Evolutionary conservation across 805 yeast species (phyloP).

Genomic region (Priceomyces carsonii): DNA sequence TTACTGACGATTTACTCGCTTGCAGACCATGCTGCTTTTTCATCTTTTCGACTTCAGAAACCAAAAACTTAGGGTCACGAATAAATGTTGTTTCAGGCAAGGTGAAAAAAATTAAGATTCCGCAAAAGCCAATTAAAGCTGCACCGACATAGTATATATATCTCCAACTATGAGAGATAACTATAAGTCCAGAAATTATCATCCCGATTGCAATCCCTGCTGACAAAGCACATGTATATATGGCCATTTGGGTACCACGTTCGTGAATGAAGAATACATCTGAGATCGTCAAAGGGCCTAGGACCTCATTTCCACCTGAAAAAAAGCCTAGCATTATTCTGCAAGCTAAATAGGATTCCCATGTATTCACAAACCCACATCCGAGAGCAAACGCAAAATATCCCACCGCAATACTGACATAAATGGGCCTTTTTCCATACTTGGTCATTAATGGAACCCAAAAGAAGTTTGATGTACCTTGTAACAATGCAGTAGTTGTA

Average conservation of each 20-base stretch:
- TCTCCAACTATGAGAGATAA: constrained; percentile 1
- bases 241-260: constrained; percentile 2
- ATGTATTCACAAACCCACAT: constrained; percentile 1
- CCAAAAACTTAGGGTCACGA: neutral
- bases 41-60: neutral
- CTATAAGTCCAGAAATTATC: constrained; percentile 1
- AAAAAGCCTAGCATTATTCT: constrained; percentile 2
- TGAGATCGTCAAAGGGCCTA: constrained; percentile 1
- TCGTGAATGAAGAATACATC: constrained; percentile 1
- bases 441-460: constrained; percentile 4
- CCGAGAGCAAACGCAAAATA: constrained; percentile 1
- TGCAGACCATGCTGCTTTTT: neutral
- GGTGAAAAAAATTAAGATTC: constrained; percentile 1
- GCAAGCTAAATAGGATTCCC: neutral
- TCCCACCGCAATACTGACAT: neutral
- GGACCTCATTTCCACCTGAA: constrained; percentile 1
- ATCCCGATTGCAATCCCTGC: constrained; percentile 1
- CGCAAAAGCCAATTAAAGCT: neutral
- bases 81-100: constrained; percentile 2
- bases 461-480: constrained; percentile 2
- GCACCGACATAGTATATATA: constrained; percentile 1
- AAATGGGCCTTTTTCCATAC: constrained; percentile 1
- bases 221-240: constrained; percentile 1
- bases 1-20: too few relatives aligned
- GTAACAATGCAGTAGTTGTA: constrained; percentile 1